Base-by-base conservation (phyloP, 495 filamentous ascomycete species). In the Cudoniella acicularis region DNA sequence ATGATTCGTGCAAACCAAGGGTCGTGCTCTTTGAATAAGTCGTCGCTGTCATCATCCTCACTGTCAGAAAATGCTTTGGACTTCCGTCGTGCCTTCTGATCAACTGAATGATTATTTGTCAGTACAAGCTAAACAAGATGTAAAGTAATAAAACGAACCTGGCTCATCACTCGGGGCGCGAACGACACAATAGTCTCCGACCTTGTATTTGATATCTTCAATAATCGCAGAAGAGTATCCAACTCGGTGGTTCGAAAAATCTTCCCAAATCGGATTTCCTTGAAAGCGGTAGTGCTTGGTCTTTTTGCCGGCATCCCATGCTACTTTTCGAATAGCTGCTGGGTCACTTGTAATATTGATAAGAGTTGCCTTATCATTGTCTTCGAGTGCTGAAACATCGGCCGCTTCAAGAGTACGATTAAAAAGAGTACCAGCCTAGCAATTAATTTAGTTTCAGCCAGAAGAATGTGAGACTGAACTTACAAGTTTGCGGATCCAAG, bases 101-200 rank as follows among this genome's bases (percentile, higher is more conserved):
- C n/a, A n/a, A n/a, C n/a, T n/a, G n/a, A n/a, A n/a, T n/a, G n/a
- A n/a, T n/a, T n/a, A n/a, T n/a, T n/a, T n/a, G n/a, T n/a, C n/a
- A n/a, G n/a, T n/a, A n/a, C n/a, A n/a, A n/a, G n/a, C n/a, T n/a
- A n/a, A n/a, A n/a, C n/a, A n/a, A n/a, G n/a, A n/a, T n/a, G n/a
- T n/a, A n/a, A n/a, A n/a, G n/a, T n/a, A n/a, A n/a, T 13, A 23
- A 16, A 8, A 10, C 1, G 1, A 6, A 26, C 4, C 21, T 4
- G 22, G n/a, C n/a, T 47, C 36, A 30, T 24, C n/a, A 16, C 16
- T 21, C n/a, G n/a, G n/a, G 27, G 22, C 13, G 4, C 24, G 36
- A 2, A 60, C 16, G 13, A 60, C 22, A n/a, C 52, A 49, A 26
- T 36, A 60, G 26, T 60, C 57, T 2, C 50, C 50, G n/a, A 22